These are phyloP conservation scores for Candida palmyrensis DNA, from an alignment of 805 yeast species.

Conservation along the genomic window DNA sequence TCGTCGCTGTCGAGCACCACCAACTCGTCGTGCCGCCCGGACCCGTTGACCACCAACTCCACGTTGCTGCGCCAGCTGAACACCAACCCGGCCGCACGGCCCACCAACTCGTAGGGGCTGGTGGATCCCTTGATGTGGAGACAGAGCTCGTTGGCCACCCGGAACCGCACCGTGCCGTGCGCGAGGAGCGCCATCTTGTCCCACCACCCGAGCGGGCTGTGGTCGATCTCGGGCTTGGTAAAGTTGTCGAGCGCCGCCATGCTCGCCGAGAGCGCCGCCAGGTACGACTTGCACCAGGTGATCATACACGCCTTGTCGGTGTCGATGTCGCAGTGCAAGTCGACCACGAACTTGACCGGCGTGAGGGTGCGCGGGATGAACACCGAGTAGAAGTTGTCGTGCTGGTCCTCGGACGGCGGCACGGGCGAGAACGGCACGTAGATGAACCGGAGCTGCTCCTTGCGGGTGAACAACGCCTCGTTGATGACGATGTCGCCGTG, in stretches of 20 bases:
- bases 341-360: constrained; percentile 52
- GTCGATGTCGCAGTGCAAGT: constrained; percentile 40
- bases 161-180: constrained; percentile 49
- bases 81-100: constrained; percentile 57
- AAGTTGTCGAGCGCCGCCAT: constrained; percentile 36
- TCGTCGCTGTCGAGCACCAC: constrained; percentile 49
- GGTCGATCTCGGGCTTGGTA: constrained; percentile 41
- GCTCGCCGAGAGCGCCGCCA: constrained; percentile 54
- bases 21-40: constrained; percentile 44
- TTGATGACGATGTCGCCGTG: constrained; percentile 50
- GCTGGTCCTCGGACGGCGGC: constrained; percentile 25
- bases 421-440: constrained; percentile 59
- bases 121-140: constrained; percentile 58
- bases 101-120: constrained; percentile 54
- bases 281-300: constrained; percentile 62
- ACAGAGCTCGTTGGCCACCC: constrained; percentile 48
- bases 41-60: constrained; percentile 45
- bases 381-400: constrained; percentile 52
- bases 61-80: constrained; percentile 62
- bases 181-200: constrained; percentile 49
- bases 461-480: constrained; percentile 44
- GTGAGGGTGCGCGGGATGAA: constrained; percentile 59
- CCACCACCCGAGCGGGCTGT: constrained; percentile 45
- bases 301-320: constrained; percentile 46
- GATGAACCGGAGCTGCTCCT: constrained; percentile 41